Percentiles rank a stretch among this genome's conserved stretches.
Conservation (phyloP, 1,284 basidiomycete genomes). For the Tilletia walkeri region DNA sequence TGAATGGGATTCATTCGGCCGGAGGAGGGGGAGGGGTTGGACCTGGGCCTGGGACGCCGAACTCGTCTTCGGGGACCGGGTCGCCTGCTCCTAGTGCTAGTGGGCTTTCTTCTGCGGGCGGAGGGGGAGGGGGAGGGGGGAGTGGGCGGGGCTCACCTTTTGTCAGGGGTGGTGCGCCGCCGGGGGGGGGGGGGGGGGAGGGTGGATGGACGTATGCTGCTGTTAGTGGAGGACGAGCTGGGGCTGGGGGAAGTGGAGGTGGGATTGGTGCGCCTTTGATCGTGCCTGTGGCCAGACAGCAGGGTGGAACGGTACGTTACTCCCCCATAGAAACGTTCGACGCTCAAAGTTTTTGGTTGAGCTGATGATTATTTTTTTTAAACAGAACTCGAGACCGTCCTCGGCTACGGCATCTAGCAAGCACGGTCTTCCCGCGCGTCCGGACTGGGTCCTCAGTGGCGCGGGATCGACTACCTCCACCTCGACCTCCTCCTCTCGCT, state of each 20-base stretch:
- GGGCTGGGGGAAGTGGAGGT: no score
- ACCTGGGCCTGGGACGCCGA: neutral
- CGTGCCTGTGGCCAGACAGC: neutral
- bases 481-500: neutral
- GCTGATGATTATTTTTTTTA: neutral
- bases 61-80: neutral
- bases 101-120: neutral
- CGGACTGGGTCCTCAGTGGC: conserved; percentile 1
- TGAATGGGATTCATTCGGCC: neutral
- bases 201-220: no score
- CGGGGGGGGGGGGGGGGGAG: no score
- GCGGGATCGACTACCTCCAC: neutral
- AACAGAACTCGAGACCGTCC: neutral
- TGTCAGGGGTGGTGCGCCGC: neutral
- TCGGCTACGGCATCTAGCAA: neutral
- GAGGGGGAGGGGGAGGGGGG: neutral
- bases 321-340: no score
- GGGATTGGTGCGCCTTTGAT: no score
- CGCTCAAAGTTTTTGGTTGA: no score
- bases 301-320: no score
- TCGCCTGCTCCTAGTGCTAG: neutral
- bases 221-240: no score
- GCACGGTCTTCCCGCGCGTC: neutral
- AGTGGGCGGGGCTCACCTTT: neutral
- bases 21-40: neutral